A percentile compares a stretch with the other conserved stretches of the same genome.
phyloP scores from a whole-genome alignment of 768 basidiomycete species.

The Grammothele lineata region DNA sequence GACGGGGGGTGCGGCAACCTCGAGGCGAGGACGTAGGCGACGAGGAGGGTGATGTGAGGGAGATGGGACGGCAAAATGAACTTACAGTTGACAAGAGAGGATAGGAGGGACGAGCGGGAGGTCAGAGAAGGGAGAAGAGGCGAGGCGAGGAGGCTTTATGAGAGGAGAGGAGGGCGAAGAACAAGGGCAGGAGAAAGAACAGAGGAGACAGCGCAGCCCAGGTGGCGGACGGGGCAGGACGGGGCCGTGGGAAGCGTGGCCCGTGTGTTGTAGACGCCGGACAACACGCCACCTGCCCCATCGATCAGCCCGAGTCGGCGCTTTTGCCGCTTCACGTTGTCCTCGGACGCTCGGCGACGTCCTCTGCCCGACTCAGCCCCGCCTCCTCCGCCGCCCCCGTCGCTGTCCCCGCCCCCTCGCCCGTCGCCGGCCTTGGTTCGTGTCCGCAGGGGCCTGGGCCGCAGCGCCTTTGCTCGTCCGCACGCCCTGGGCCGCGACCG shows the following conservation, averaged over 20 bases:
- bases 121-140: conserved; percentile 20
- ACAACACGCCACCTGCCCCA: conserved; percentile 10
- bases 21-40: conserved; percentile 16
- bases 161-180: conserved; percentile 10
- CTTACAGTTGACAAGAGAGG: conserved; percentile 10
- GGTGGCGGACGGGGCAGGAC: conserved; percentile 18
- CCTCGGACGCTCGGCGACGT: too few relatives aligned
- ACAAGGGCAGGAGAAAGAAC: conserved; percentile 24
- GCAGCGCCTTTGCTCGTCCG: too few relatives aligned
- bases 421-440: too few relatives aligned
- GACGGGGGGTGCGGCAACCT: conserved; percentile 12
- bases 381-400: too few relatives aligned
- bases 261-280: background rate
- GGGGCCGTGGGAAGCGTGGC: conserved; percentile 18
- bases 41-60: conserved; percentile 2
- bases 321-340: too few relatives aligned
- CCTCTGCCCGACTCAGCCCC: too few relatives aligned
- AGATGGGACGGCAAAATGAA: conserved; percentile 5
- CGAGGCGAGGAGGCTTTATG: conserved; percentile 11
- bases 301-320: background rate
- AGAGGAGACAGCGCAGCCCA: conserved; percentile 25
- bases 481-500: too few relatives aligned
- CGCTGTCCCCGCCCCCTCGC: too few relatives aligned
- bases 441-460: too few relatives aligned
- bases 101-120: conserved; percentile 8